Evolutionary conservation across 1,284 basidiomycete species (phyloP).

Genomic region (Puccinia hordei): DNA sequence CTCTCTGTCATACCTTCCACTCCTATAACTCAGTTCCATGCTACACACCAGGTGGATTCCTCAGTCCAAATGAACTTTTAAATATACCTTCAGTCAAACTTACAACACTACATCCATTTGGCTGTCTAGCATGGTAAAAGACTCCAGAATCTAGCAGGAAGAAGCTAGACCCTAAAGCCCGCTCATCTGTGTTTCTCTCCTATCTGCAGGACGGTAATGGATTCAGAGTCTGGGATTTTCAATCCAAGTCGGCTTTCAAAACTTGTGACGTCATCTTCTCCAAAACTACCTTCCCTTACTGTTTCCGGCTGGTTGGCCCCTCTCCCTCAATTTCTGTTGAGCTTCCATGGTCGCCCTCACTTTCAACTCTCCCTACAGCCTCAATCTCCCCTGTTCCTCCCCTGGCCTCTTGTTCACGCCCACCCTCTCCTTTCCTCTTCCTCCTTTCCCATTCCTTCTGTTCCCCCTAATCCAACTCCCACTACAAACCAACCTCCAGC

Average conservation of each 20-base stretch:
- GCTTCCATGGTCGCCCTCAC: neutral
- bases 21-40: neutral
- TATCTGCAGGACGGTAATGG: constrained; percentile 18
- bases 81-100: neutral
- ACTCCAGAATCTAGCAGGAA: neutral
- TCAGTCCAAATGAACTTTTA: neutral
- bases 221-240: neutral
- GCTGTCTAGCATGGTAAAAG: constrained; percentile 11
- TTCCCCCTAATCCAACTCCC: no score
- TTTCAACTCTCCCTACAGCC: no score
- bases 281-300: neutral
- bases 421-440: no score
- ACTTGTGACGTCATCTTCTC: neutral
- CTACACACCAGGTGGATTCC: neutral
- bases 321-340: neutral
- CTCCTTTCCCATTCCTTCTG: no score
- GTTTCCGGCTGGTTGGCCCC: no score
- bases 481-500: no score
- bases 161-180: constrained; percentile 17
- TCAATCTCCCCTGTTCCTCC: neutral
- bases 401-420: no score
- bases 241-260: neutral
- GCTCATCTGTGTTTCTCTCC: neutral
- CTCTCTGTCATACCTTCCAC: neutral
- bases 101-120: neutral